These are phyloP conservation scores for Solanum boliviense DNA, from an alignment of 257 asterid species.

Conservation along the genomic window DNA sequence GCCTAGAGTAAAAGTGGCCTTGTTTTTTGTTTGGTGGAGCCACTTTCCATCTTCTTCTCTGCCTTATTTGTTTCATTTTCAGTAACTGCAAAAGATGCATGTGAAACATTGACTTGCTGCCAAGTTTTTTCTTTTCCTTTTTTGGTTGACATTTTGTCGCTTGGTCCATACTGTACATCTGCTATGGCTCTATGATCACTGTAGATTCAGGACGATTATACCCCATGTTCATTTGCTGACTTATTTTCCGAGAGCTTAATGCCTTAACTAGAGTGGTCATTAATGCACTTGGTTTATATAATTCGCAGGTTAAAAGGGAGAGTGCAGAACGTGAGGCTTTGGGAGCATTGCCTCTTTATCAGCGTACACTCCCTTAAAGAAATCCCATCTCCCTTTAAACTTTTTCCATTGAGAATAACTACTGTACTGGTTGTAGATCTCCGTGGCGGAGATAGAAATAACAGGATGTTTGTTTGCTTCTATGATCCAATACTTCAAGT, in stretches of 20 bases:
- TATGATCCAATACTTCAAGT: background rate
- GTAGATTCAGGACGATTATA: background rate
- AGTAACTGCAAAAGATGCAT: background rate
- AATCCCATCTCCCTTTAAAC: background rate
- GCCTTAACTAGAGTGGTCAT: background rate
- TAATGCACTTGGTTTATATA: background rate
- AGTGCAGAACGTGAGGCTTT: constrained; percentile 83
- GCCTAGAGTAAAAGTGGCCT: background rate
- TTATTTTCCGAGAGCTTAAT: background rate
- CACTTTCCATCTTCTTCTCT: background rate
- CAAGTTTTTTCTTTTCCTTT: background rate
- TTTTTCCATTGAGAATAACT: background rate
- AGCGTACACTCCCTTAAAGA: constrained; percentile 73
- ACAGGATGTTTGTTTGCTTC: background rate
- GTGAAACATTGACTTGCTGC: background rate
- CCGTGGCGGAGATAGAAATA: background rate
- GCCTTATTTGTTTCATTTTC: background rate
- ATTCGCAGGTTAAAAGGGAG: constrained; percentile 75
- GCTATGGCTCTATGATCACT: background rate
- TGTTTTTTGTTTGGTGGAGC: background rate
- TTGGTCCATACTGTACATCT: background rate
- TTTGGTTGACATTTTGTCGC: background rate
- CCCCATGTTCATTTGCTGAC: background rate
- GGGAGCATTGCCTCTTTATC: constrained; percentile 94
- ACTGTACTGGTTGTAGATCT: background rate